These are phyloP conservation scores for Solanum habrochaites DNA, from an alignment of 257 asterid genomes.

Conservation along the genomic window DNA sequence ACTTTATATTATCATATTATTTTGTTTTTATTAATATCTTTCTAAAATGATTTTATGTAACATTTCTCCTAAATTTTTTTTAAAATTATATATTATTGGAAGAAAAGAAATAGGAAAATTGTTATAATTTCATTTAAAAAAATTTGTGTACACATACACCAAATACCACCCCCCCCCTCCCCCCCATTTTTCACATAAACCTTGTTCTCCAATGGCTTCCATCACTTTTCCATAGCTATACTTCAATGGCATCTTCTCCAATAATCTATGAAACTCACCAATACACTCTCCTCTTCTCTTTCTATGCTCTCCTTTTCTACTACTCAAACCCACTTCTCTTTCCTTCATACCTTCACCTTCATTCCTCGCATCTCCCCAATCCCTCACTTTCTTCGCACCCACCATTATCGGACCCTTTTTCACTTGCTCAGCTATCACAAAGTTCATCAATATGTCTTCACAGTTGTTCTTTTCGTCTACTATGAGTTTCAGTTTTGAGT, in stretches of 20 bases:
- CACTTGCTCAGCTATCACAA: conserved; percentile 47
- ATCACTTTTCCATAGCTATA: conserved; percentile 73
- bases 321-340: conserved; percentile 74
- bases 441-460: conserved; percentile 87
- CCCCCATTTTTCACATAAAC: conserved; percentile 61
- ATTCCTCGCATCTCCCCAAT: conserved; percentile 82
- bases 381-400: conserved; percentile 54
- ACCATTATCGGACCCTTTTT: conserved; percentile 59
- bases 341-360: conserved; percentile 35
- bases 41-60: too few species aligned
- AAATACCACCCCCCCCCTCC: conserved; percentile 56
- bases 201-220: conserved; percentile 68
- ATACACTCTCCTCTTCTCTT: conserved; percentile 86
- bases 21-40: too few species aligned
- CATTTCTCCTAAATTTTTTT: too few species aligned
- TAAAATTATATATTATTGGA: neutral
- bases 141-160: conserved; percentile 45
- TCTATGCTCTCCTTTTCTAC: conserved; percentile 63
- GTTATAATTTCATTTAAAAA: neutral
- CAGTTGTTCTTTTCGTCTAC: conserved; percentile 65
- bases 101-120: neutral
- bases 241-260: conserved; percentile 68
- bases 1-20: too few species aligned
- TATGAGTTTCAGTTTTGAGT: neutral
- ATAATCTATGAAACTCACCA: conserved; percentile 49